These are phyloP conservation scores for Dalbergia oliveri DNA, from an alignment of 306 rosid species.

Conservation along the genomic window DNA sequence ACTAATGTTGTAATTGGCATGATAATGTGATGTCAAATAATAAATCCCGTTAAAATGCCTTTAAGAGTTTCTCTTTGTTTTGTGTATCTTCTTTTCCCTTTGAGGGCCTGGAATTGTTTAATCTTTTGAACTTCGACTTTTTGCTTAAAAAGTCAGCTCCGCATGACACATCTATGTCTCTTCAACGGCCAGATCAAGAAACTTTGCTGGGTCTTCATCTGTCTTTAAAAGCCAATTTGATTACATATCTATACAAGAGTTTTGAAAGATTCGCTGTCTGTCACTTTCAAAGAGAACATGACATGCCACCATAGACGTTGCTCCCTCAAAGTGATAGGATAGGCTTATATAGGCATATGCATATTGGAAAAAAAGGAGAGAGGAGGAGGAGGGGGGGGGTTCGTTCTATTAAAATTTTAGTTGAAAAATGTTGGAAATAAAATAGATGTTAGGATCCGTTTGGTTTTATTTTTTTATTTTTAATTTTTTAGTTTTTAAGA, in stretches of 20 bases:
- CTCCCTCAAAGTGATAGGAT: not conserved
- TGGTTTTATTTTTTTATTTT: too few relatives aligned
- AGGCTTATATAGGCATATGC: not conserved
- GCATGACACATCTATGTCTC: constrained; percentile 13
- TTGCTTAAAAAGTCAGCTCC: not conserved
- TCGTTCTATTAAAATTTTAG: too few relatives aligned
- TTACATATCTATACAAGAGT: not conserved
- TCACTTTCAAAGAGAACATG: constrained; percentile 39
- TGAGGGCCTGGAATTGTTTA: not conserved
- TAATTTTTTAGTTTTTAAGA: too few relatives aligned
- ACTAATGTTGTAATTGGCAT: too few relatives aligned
- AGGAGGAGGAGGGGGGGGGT: too few relatives aligned
- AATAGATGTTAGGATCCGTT: too few relatives aligned
- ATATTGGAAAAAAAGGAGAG: too few relatives aligned
- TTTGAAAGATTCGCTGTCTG: not conserved
- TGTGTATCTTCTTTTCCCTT: not conserved
- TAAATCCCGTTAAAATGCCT: too few relatives aligned
- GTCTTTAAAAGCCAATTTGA: constrained; percentile 29
- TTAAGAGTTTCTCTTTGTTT: constrained; percentile 1
- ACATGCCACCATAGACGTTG: not conserved
- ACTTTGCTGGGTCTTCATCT: constrained; percentile 33
- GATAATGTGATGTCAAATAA: too few relatives aligned
- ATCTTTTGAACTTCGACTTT: not conserved
- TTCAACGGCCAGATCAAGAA: constrained; percentile 26
- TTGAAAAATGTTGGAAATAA: too few relatives aligned